Evolutionary conservation across 129 eudicot genomes (phyloP), one percentile per base, ranked within the genome.

Genomic region (Tanacetum coccineum): DNA sequence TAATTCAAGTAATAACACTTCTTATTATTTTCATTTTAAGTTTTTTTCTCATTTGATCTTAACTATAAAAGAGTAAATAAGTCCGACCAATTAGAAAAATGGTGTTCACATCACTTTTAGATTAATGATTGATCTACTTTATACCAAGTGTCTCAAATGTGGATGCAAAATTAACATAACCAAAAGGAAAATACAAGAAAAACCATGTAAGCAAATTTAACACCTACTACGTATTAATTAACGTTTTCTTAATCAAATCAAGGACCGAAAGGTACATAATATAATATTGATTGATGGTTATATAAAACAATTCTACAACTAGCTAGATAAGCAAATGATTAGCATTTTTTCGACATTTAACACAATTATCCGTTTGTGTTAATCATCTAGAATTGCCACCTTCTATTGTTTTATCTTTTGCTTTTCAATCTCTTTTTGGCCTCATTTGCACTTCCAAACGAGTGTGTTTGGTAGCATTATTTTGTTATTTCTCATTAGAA

Each of bases 381-480:
- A 59, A 28, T 63, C 64, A 49, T 51, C 64, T 73, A 63, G 62
- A 8, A 54, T 32, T 74, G 66, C 65, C 72, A 65, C 72, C 65
- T 68, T 68, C 11, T 66, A 17, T 67, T 52, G 32, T 51, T 52
- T 26, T 32, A 32, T 32, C 3, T 50, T 51, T 66, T 18, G 63
- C 53, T 32, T 68, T 32, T 39, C 15, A 47, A 45, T 59, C 72
- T 65, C 66, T 73, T 73, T 73, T 73, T 73, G 78, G 78, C 72
- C 59, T 74, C 72, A 65, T 56, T 55, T 65, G 72, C 66, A 56
- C 72, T 47, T 55, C 9, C 47, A 65, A 55, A 45, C 39, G 66
- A 74, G 78, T 74, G 78, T 74, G 78, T 74, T 74, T 73, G 78
- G 78, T 73, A 55, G 71, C 18, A 40, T 64, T 40, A 42, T 46